Conservation (phyloP, 1,284 basidiomycete species). For the Trametes hirsuta region DNA sequence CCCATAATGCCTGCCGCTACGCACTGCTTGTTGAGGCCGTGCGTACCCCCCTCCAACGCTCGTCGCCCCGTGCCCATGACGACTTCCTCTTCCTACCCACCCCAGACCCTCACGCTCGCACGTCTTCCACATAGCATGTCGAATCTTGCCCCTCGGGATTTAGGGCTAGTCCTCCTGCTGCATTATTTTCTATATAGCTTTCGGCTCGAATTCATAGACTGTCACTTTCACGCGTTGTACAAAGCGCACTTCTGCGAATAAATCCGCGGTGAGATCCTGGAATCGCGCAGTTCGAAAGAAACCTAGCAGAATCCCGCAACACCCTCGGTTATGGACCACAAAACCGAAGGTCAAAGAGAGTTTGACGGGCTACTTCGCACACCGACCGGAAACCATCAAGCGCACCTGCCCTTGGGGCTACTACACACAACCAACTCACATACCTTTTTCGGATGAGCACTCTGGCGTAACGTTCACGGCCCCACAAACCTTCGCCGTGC, state of each 20-base stretch:
- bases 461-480: too few species aligned
- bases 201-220: constrained; percentile 22
- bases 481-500: too few species aligned
- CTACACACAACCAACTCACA: too few species aligned
- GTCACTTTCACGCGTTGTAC: constrained; percentile 12
- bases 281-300: not conserved
- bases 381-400: too few species aligned
- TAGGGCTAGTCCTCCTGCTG: constrained; percentile 21
- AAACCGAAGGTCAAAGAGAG: too few species aligned
- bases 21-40: not conserved
- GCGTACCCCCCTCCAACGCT: not conserved
- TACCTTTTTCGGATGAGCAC: too few species aligned
- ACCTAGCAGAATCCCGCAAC: too few species aligned
- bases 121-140: constrained; percentile 15
- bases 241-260: not conserved
- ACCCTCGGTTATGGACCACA: too few species aligned
- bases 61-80: not conserved
- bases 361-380: too few species aligned
- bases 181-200: constrained; percentile 17
- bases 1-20: constrained; percentile 14
- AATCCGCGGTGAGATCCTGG: constrained; percentile 5
- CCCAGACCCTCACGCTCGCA: constrained; percentile 6
- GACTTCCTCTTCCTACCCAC: not conserved
- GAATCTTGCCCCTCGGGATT: constrained; percentile 8
- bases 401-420: too few species aligned